Evolutionary conservation across 805 yeast genomes (phyloP), one percentile per base, ranked within the genome.

Genomic region (Teunomyces kruisii): DNA sequence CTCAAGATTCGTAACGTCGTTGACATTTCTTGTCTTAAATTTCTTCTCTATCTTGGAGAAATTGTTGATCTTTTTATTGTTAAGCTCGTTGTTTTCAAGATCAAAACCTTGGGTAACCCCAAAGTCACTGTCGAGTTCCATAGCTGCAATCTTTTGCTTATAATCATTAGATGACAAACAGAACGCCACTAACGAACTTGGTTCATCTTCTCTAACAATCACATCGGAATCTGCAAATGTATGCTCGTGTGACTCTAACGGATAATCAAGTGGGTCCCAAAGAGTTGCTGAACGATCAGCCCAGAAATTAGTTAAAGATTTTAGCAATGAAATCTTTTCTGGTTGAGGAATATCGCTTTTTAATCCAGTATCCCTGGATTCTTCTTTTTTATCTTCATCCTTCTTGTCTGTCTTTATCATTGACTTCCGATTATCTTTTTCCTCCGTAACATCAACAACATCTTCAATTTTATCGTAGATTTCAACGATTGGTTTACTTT

Each of bases 221-320:
- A 94, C 96, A 62, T 88, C 89, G 6, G 96, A 88, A 59, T 95
- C 98, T 14, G 88, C 89, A 70, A 94, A 94, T 1, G 92, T 80
- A 61, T 94, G 98, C 59, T 94, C 98, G 0, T 85, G 77, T 0
- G 90, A 77, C 32, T 68, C 76, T 44, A 91, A 72, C 1, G 98
- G 96, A 64, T 90, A 91, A 14, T 80, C 84, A 28, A 94, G 70
- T 0, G 97, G 96, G 52, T 88, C 90, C 98, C 98, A 95, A 15
- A 94, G 75, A 1, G 95, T 85, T 0, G 97, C 94, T 1, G 98
- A 88, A 56, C 99, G 72, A 65, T 94, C 98, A 1, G 97, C 97
- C 98, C 98, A 94, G 64, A 94, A 94, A 55, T 84, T 88, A 0
- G 96, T 80, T 45, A 95, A 70, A 0, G 96, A 82, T 55, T 87